Evolutionary conservation across 129 eudicot genomes (phyloP).

Genomic region (Kitagawia praeruptora): DNA sequence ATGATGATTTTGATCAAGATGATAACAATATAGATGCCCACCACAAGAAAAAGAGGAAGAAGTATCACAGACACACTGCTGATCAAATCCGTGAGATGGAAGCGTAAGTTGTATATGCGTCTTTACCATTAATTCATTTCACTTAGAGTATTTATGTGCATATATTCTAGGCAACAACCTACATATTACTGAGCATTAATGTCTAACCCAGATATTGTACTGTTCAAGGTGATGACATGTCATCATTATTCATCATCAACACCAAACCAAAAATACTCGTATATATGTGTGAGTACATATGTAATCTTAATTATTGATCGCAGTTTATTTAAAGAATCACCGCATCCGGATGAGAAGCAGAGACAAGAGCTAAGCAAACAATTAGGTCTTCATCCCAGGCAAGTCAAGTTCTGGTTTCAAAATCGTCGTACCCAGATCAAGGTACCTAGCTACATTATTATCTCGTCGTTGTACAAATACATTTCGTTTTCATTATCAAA

Average conservation of each 20-base stretch:
- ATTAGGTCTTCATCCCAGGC: slow-evolving; percentile 93
- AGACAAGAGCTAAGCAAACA: slow-evolving; percentile 82
- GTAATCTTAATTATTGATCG: not conserved
- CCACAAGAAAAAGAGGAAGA: slow-evolving; percentile 66
- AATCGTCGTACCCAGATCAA: slow-evolving; percentile 98
- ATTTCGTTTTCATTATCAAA: not conserved
- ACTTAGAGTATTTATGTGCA: not conserved
- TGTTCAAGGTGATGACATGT: not conserved
- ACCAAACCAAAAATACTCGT: not conserved
- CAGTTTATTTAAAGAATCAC: slow-evolving; percentile 96
- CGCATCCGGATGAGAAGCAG: slow-evolving; percentile 99
- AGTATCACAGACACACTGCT: slow-evolving; percentile 89
- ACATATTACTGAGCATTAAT: not conserved
- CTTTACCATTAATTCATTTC: too few species aligned
- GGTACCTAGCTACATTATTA: slow-evolving; percentile 24
- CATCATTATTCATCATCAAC: not conserved
- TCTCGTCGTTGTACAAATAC: not conserved
- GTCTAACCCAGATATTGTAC: not conserved
- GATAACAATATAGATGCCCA: slow-evolving; percentile 12
- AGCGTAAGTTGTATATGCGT: slow-evolving; percentile 41
- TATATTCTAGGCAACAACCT: not conserved
- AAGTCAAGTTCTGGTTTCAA: slow-evolving; percentile 99
- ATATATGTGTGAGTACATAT: not conserved
- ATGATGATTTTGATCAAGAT: slow-evolving; percentile 52
- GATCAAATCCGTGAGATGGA: slow-evolving; percentile 95